These are phyloP conservation scores for Coix lacrymajobi DNA, from an alignment of 176 grass and related monocot genomes.

Conservation along the genomic window DNA sequence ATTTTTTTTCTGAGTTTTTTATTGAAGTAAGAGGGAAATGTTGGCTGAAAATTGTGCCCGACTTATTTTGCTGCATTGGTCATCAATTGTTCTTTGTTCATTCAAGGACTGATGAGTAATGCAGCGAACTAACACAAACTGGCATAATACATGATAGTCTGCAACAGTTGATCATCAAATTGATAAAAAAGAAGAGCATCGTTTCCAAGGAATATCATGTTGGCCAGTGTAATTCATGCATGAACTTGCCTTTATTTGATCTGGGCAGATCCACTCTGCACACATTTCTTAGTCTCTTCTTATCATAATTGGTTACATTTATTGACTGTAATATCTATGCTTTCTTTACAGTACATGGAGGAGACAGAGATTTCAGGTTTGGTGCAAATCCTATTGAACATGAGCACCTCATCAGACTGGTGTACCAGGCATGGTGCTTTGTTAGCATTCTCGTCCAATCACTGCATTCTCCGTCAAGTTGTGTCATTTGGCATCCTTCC, in stretches of 20 bases:
- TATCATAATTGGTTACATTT: neutral
- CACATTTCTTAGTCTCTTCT: neutral
- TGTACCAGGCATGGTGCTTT: slow-evolving; percentile 79
- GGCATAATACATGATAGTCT: neutral
- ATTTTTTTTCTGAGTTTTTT: neutral
- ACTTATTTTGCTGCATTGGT: neutral
- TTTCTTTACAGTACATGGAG: slow-evolving; percentile 74
- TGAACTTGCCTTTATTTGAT: slow-evolving; percentile 7
- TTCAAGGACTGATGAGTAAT: slow-evolving; percentile 3
- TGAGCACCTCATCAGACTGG: slow-evolving; percentile 63
- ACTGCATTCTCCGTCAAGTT: slow-evolving; percentile 62
- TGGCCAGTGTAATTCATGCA: neutral
- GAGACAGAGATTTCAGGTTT: slow-evolving; percentile 62
- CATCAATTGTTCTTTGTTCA: neutral
- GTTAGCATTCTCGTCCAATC: slow-evolving; percentile 73
- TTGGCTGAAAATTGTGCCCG: neutral
- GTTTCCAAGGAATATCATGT: neutral
- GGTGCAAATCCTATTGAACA: slow-evolving; percentile 51
- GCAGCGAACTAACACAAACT: neutral
- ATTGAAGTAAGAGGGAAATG: neutral
- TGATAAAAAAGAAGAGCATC: neutral
- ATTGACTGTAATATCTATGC: neutral
- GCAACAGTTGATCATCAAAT: neutral
- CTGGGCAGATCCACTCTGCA: neutral
- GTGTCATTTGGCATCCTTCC: slow-evolving; percentile 40